A percentile compares a stretch with the other conserved stretches of the same genome.
phyloP scores from a whole-genome alignment of 768 basidiomycete species.

The Tephrocybe sp. region DNA sequence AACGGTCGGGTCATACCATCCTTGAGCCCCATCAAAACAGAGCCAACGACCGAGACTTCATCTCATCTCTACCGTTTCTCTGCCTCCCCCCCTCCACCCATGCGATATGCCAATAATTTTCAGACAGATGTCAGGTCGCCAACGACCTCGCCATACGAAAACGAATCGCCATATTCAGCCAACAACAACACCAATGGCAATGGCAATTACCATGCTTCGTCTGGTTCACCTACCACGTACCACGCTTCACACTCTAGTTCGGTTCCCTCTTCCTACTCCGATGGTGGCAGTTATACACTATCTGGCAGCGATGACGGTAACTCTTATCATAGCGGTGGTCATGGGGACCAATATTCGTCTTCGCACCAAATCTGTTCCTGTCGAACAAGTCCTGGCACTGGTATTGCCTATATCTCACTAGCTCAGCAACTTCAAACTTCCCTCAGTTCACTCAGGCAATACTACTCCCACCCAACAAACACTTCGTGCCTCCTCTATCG shows the following conservation, averaged over 20 bases:
- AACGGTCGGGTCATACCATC: constrained; percentile 41
- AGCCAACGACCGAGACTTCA: constrained; percentile 48
- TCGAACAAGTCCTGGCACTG: constrained; percentile 58
- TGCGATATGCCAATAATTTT: constrained; percentile 53
- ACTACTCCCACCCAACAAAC: constrained; percentile 53
- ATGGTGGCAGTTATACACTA: constrained; percentile 34
- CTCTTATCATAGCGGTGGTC: constrained; percentile 36
- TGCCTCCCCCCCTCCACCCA: constrained; percentile 53
- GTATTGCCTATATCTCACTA: constrained; percentile 57
- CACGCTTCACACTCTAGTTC: constrained; percentile 21
- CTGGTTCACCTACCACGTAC: constrained; percentile 27
- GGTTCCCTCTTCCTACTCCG: constrained; percentile 36
- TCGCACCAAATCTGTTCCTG: constrained; percentile 54
- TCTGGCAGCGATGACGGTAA: constrained; percentile 39
- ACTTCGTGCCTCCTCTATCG: constrained; percentile 54
- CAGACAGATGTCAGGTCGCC: constrained; percentile 42
- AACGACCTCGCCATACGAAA: constrained; percentile 34
- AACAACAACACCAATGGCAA: too few species aligned
- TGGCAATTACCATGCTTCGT: constrained; percentile 18
- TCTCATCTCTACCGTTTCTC: constrained; percentile 69
- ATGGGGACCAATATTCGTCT: constrained; percentile 29
- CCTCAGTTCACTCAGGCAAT: constrained; percentile 55
- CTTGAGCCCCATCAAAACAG: constrained; percentile 67
- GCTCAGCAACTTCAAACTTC: constrained; percentile 63
- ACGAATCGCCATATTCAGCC: constrained; percentile 27